These are phyloP conservation scores for Darksidea phi DNA, from an alignment of 495 filamentous ascomycete species.

Conservation along the genomic window DNA sequence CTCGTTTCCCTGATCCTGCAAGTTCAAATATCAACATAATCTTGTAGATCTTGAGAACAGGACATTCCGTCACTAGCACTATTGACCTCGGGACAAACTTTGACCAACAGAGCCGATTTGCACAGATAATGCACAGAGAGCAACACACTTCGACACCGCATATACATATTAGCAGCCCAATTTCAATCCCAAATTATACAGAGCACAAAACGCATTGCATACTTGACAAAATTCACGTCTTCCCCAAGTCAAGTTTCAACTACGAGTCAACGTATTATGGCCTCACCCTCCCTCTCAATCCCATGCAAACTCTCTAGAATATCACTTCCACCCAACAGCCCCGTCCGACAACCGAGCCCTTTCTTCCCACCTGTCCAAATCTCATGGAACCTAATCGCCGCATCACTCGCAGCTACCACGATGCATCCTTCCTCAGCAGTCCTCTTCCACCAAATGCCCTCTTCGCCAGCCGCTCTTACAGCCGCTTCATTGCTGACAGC, in stretches of 20 bases:
- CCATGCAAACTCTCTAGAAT: conserved; percentile 85
- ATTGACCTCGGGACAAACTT: no score
- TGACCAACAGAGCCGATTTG: no score
- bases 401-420: conserved; percentile 89
- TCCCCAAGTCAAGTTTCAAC: no score
- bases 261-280: conserved; percentile 24
- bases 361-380: conserved; percentile 73
- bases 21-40: background rate
- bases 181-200: no score
- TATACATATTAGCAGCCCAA: no score
- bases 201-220: no score
- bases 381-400: conserved; percentile 94
- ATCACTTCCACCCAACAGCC: conserved; percentile 78
- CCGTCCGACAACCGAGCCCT: conserved; percentile 55
- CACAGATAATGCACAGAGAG: no score
- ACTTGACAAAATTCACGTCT: no score
- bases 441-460: conserved; percentile 55
- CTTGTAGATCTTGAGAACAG: background rate
- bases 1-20: background rate
- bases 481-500: conserved; percentile 52
- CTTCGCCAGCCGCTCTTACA: conserved; percentile 46
- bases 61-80: no score
- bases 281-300: conserved; percentile 68
- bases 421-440: conserved; percentile 85
- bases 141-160: no score